Percentiles rank a stretch among this genome's conserved stretches.
Evolutionary conservation across 106 monocot species (phyloP).

Genomic region (Dendrobium catenatum): DNA sequence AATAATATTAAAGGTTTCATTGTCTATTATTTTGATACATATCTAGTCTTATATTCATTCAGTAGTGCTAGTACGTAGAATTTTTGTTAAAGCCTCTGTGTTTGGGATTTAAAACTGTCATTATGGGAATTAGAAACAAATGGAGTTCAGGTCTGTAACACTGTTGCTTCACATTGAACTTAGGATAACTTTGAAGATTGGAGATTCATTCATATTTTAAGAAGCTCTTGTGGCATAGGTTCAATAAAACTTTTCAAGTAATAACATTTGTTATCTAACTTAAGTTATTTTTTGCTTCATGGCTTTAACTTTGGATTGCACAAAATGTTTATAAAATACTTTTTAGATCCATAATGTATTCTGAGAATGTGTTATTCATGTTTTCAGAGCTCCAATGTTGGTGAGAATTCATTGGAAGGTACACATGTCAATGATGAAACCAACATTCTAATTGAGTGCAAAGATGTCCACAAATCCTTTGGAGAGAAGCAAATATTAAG

Average conservation of each 20-base stretch:
- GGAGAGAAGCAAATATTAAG: conserved; percentile 78
- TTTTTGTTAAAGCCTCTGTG: not conserved
- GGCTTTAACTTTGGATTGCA: not conserved
- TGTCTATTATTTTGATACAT: not conserved
- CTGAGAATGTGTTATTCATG: conserved; percentile 1
- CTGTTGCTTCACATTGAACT: not conserved
- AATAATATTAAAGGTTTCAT: not conserved
- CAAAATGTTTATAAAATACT: conserved; percentile 1
- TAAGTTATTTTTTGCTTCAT: not conserved
- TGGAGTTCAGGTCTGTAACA: not conserved
- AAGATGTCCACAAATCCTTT: conserved; percentile 86
- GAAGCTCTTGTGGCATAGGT: not conserved
- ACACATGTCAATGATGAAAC: conserved; percentile 25
- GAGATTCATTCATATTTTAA: not conserved
- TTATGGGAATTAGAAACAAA: not conserved
- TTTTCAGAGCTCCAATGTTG: conserved; percentile 30
- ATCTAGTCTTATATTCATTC: not conserved
- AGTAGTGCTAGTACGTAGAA: not conserved
- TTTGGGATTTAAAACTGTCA: not conserved
- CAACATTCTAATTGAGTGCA: conserved; percentile 80
- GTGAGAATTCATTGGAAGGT: conserved; percentile 22
- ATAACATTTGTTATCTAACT: not conserved
- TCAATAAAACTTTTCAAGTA: not conserved
- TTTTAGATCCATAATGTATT: not conserved
- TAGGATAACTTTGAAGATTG: not conserved